A percentile compares a stretch with the other conserved stretches of the same genome.
These are phyloP conservation scores for Solanum paucissectum DNA, from an alignment of 257 asterid genomes.

Conservation along the genomic window DNA sequence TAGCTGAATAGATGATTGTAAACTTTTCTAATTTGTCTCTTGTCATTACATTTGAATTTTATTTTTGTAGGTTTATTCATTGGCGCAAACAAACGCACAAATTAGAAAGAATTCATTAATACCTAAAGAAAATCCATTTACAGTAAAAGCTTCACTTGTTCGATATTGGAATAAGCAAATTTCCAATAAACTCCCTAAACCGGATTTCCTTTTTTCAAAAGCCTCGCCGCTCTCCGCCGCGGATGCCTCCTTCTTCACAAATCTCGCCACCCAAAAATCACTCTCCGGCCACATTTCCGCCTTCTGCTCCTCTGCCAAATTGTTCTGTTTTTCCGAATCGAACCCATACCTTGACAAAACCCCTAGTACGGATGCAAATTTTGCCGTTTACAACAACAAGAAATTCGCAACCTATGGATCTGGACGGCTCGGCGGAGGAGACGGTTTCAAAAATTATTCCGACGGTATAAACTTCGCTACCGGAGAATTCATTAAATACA, in stretches of 20 bases:
- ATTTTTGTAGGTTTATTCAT: conserved; percentile 34
- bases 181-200: conserved; percentile 27
- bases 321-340: conserved; percentile 36
- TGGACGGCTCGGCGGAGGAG: conserved; percentile 41
- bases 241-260: conserved; percentile 41
- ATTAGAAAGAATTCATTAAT: background rate
- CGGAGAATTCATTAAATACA: conserved; percentile 43
- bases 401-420: conserved; percentile 46
- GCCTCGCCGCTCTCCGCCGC: conserved; percentile 66
- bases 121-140: conserved; percentile 47
- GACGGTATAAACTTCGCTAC: conserved; percentile 52
- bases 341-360: background rate
- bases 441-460: conserved; percentile 64
- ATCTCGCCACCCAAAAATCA: conserved; percentile 37
- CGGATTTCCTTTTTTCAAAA: conserved; percentile 55
- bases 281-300: conserved; percentile 41
- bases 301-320: conserved; percentile 64
- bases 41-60: background rate
- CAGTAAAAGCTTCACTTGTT: conserved; percentile 48
- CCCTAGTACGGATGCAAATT: conserved; percentile 36
- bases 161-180: conserved; percentile 71
- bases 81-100: conserved; percentile 10
- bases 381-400: conserved; percentile 46
- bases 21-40: conserved; percentile 10
- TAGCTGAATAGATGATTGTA: background rate